These are phyloP conservation scores for Pyricularia sp. DNA, from an alignment of 2,329 filamentous ascomycete genomes.

Conservation along the genomic window DNA sequence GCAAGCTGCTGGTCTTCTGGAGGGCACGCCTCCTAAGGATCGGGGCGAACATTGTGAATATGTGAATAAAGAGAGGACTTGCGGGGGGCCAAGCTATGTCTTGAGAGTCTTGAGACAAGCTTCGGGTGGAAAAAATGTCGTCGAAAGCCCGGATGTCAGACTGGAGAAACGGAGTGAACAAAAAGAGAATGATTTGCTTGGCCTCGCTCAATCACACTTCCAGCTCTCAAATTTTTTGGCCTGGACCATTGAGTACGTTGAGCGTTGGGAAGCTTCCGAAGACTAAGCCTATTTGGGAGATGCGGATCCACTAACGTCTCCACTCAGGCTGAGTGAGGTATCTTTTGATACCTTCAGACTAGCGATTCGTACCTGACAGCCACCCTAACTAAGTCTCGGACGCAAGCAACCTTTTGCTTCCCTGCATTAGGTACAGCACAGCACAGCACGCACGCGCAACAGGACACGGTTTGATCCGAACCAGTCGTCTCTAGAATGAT, in stretches of 20 bases:
- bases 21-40: slow-evolving; percentile 55
- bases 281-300: background rate
- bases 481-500: background rate
- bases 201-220: background rate
- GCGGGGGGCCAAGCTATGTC: background rate
- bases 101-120: background rate
- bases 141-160: slow-evolving; percentile 6
- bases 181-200: background rate
- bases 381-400: background rate
- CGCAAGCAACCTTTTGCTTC: background rate
- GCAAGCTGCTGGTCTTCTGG: slow-evolving; percentile 35
- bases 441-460: background rate
- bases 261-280: background rate
- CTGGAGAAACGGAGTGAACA: slow-evolving; percentile 5
- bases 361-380: background rate
- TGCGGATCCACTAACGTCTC: background rate
- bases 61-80: slow-evolving; percentile 7
- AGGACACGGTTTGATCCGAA: background rate
- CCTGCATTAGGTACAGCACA: background rate
- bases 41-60: slow-evolving; percentile 48
- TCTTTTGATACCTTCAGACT: background rate
- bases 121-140: slow-evolving; percentile 3
- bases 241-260: background rate
- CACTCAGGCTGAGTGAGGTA: background rate
- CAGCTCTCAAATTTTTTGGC: slow-evolving; percentile 5